These are phyloP conservation scores for Colletotrichum sp. DNA, from an alignment of 2,329 filamentous ascomycete genomes.

Conservation along the genomic window DNA sequence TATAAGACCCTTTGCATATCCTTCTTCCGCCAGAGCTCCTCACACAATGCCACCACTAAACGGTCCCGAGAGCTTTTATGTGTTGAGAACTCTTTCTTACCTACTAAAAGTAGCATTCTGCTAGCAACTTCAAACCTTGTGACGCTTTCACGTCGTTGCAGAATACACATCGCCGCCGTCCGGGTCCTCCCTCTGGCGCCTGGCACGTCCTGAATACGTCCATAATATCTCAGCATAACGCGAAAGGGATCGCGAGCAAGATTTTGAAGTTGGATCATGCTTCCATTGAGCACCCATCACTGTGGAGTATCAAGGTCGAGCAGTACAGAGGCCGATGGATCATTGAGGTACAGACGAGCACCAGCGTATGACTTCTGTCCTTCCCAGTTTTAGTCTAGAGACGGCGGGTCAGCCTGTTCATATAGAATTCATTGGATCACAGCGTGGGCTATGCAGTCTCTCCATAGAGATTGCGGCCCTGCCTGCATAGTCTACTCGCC, in stretches of 20 bases:
- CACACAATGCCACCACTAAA: neutral
- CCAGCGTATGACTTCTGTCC: neutral
- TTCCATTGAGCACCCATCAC: neutral
- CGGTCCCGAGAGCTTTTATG: neutral
- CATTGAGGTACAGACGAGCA: neutral
- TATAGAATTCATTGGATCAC: neutral
- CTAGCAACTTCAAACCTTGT: neutral
- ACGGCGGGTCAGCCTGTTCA: neutral
- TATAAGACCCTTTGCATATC: rapidly evolving
- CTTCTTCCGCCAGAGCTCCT: neutral
- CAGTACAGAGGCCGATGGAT: neutral
- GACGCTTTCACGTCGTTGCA: neutral
- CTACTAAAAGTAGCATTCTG: neutral
- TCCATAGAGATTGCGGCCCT: neutral
- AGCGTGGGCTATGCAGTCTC: neutral
- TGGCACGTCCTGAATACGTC: neutral
- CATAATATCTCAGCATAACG: neutral
- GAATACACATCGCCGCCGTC: neutral
- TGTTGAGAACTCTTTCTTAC: neutral
- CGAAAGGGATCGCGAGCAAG: neutral
- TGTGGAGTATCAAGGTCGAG: neutral
- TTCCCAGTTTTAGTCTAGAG: neutral
- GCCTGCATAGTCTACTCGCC: neutral
- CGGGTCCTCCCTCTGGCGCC: neutral
- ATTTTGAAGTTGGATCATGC: neutral